Conservation (phyloP, 148 eudicot species). For the Silene uniflora region DNA sequence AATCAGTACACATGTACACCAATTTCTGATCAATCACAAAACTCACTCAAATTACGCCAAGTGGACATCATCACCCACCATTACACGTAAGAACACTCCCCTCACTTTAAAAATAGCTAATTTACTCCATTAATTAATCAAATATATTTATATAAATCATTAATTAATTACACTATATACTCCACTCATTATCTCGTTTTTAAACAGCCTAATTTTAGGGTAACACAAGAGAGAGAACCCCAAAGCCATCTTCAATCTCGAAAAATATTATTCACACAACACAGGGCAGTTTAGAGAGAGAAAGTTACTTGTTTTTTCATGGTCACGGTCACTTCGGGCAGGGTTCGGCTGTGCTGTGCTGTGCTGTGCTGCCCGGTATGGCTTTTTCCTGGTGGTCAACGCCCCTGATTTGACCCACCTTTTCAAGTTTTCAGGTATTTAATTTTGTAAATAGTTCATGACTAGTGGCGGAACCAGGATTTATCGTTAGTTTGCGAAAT, state of each 20-base stretch:
- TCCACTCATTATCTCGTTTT: neutral
- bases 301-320: no score
- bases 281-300: neutral
- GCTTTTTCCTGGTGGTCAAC: neutral
- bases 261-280: neutral
- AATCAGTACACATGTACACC: no score
- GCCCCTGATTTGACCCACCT: neutral
- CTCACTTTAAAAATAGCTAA: no score
- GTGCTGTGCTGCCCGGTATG: neutral
- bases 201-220: constrained; percentile 8
- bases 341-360: neutral
- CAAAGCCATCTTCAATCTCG: constrained; percentile 1
- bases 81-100: no score
- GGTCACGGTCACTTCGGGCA: neutral
- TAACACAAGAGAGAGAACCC: neutral
- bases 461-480: no score
- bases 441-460: neutral
- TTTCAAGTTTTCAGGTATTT: constrained; percentile 1
- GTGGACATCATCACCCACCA: no score
- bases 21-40: no score
- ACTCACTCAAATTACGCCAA: no score
- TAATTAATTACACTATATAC: neutral
- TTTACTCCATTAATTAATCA: no score
- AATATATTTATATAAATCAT: no score
- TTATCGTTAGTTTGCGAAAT: no score